Base-by-base conservation (phyloP, 495 filamentous ascomycete genomes). In the Saxispiralis lemnorum region DNA sequence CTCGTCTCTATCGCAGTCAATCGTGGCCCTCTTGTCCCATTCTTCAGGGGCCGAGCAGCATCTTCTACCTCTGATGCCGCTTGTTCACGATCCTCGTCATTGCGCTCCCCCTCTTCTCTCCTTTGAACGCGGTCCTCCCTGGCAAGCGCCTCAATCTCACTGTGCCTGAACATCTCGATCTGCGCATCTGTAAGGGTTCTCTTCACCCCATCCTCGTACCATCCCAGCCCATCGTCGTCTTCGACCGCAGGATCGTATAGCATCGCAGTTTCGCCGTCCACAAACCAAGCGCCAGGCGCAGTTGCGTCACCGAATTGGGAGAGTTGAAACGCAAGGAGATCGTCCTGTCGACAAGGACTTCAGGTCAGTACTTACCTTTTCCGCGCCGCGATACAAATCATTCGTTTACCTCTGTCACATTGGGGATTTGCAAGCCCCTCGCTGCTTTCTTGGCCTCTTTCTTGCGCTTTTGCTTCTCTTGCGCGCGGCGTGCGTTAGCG, bases 171-270 rank as follows among this genome's bases (percentile, higher is more conserved):
- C 32, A 93, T 89, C 14, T 69, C 75, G 35, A 95, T 83, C 61
- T 97, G 81, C 44, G 83, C 81, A 58, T 94, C 83, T 1, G 92
- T 96, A 39, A 97, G 64, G 6, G 86, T 94, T 6, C 92, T 77
- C 58, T 93, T 93, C 42, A 76, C 73, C 12, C 92, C 88, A 51
- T 96, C 87, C 6, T 71, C 64, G 55, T 95, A 97, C 59, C 85
- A 89, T 17, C 87, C 92, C 11, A 94, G 69, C 7, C 66, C 78
- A 51, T 89, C 79, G 13, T 83, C 76, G 15, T 78, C 70, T 4
- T 68, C 44, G 14, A 66, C 51, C 12, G 52, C 46, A 2, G 59
- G 47, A 6, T 66, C 51, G 20, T 65, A 75, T 52, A 49, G 69
- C 67, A 43, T 65, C 49, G 45, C 63, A 16, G 51, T 47, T 1